Conservation (phyloP, 768 basidiomycete genomes). For the Infundibulicybe gibba region DNA sequence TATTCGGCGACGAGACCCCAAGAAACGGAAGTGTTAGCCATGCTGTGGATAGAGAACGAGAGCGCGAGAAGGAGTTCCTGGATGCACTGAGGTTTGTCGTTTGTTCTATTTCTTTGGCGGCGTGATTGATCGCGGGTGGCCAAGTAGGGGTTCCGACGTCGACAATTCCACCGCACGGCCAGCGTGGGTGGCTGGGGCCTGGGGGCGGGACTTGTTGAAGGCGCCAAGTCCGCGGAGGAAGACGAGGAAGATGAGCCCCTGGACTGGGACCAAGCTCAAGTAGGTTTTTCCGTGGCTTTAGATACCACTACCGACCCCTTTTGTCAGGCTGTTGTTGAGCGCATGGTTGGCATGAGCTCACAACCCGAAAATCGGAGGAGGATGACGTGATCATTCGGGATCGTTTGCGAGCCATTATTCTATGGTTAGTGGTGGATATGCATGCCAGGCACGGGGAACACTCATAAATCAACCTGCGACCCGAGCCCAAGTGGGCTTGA, state of each 20-base stretch:
- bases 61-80: conserved; percentile 52
- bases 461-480: no score
- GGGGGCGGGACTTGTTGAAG: conserved; percentile 55
- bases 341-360: conserved; percentile 54
- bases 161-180: conserved; percentile 35
- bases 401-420: no score
- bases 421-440: not conserved
- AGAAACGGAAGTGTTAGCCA: conserved; percentile 32
- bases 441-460: not conserved
- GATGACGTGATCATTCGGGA: conserved; percentile 12
- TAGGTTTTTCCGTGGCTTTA: conserved; percentile 12
- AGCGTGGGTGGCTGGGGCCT: conserved; percentile 77
- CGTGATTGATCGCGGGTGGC: no score
- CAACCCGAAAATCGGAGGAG: conserved; percentile 26
- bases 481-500: no score
- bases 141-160: conserved; percentile 48
- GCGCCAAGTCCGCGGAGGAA: conserved; percentile 41
- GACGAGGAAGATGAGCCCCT: conserved; percentile 63
- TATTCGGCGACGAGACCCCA: conserved; percentile 53
- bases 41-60: conserved; percentile 37
- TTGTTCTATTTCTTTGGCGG: no score
- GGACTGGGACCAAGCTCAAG: conserved; percentile 74
- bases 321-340: conserved; percentile 48
- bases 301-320: not conserved
- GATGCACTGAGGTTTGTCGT: conserved; percentile 44